phyloP scores from a whole-genome alignment of 306 rosid genomes.

The Quercus bicolor region DNA sequence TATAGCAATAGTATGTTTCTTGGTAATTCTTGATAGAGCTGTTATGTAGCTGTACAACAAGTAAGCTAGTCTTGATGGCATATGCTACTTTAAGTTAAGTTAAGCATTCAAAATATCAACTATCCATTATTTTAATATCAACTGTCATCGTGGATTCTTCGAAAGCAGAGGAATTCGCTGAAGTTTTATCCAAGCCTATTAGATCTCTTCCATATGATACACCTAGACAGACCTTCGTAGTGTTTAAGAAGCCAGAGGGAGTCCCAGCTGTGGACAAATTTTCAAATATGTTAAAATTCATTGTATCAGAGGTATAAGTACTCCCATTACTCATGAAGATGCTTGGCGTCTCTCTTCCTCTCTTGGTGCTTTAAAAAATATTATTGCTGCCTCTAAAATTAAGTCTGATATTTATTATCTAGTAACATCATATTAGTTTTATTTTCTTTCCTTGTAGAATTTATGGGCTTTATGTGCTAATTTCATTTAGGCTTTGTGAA shows the following conservation, averaged over 20 bases:
- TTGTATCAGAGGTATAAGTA: conserved; percentile 71
- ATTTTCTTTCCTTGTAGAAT: background rate
- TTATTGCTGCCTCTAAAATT: background rate
- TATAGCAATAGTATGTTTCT: no score
- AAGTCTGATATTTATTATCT: background rate
- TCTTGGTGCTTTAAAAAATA: background rate
- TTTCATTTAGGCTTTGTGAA: background rate
- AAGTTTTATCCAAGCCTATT: conserved; percentile 71
- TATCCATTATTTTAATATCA: no score
- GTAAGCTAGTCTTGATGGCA: no score
- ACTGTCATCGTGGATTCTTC: conserved; percentile 79
- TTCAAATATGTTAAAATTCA: conserved; percentile 68
- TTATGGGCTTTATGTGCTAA: background rate
- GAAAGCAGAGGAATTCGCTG: conserved; percentile 82
- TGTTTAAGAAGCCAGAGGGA: conserved; percentile 87
- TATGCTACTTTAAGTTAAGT: no score
- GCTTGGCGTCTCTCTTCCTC: background rate
- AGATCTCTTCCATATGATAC: conserved; percentile 92
- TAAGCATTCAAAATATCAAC: no score
- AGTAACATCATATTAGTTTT: background rate
- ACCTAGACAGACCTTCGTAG: conserved; percentile 84
- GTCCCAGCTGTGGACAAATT: conserved; percentile 70
- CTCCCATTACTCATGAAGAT: conserved; percentile 1
- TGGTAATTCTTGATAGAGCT: no score
- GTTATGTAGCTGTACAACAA: no score